Evolutionary conservation across 2,329 filamentous ascomycete genomes (phyloP).

Genomic region (Sarocladium brachiariae): DNA sequence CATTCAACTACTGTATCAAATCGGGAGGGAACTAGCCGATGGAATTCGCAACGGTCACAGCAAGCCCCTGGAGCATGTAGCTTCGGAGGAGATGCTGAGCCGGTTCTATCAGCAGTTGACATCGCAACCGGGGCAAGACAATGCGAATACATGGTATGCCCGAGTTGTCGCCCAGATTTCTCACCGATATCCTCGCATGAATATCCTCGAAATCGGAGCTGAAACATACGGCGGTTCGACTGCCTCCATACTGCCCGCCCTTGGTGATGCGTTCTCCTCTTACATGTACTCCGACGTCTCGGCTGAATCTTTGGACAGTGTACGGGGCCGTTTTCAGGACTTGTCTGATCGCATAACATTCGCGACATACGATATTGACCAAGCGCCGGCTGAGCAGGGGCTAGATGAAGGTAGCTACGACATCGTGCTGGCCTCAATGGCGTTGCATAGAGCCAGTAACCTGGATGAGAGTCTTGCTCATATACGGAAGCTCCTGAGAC

Average conservation of each 20-base stretch:
- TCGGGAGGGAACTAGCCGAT: slow-evolving; percentile 26
- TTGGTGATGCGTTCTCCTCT: slow-evolving; percentile 22
- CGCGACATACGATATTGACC: slow-evolving; percentile 25
- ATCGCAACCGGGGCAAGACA: slow-evolving; percentile 15
- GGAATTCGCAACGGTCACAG: slow-evolving; percentile 24
- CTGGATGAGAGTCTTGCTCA: slow-evolving; percentile 17
- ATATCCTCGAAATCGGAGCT: slow-evolving; percentile 34
- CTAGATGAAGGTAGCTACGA: slow-evolving; percentile 19
- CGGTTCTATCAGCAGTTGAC: slow-evolving; percentile 23
- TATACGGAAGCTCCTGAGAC: slow-evolving; percentile 17
- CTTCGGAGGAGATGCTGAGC: slow-evolving; percentile 25
- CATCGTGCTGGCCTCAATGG: slow-evolving; percentile 19
- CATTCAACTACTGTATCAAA: slow-evolving; percentile 21
- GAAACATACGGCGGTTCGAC: slow-evolving; percentile 36
- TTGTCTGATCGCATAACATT: slow-evolving; percentile 20
- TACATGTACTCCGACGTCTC: slow-evolving; percentile 42
- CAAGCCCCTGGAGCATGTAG: slow-evolving; percentile 30
- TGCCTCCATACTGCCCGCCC: slow-evolving; percentile 22
- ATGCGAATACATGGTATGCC: slow-evolving; percentile 12
- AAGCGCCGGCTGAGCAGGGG: slow-evolving; percentile 16
- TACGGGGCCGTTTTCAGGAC: slow-evolving; percentile 21
- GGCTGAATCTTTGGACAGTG: slow-evolving; percentile 31
- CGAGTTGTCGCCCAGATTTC: slow-evolving; percentile 25
- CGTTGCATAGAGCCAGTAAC: slow-evolving; percentile 20
- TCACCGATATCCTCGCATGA: slow-evolving; percentile 33